A percentile compares a stretch with the other conserved stretches of the same genome.
Conservation (phyloP, 2,329 filamentous ascomycete genomes). For the Claviceps paspali region DNA sequence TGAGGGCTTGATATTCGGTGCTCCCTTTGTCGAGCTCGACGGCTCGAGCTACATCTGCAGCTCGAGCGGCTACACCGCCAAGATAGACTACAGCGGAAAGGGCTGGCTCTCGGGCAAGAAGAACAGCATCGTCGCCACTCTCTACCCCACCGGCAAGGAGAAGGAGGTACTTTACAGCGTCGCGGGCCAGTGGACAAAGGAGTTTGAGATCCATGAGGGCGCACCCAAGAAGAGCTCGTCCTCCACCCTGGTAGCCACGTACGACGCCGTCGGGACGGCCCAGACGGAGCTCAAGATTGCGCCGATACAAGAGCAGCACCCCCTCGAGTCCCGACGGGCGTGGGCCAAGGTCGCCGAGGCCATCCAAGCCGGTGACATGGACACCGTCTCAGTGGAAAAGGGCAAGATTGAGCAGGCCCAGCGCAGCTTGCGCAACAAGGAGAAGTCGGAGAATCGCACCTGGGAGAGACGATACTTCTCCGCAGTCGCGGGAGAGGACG, state of each 20-base stretch:
- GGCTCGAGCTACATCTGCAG: conserved; percentile 73
- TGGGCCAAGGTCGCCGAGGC: conserved; percentile 76
- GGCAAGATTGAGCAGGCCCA: conserved; percentile 81
- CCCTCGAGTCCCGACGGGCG: conserved; percentile 73
- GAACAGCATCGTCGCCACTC: conserved; percentile 65
- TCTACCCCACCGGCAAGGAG: conserved; percentile 57
- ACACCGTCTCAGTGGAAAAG: conserved; percentile 64
- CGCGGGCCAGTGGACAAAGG: conserved; percentile 80
- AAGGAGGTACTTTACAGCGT: conserved; percentile 66
- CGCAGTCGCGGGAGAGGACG: conserved; percentile 28
- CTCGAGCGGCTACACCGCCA: conserved; percentile 71
- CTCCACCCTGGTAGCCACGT: conserved; percentile 38
- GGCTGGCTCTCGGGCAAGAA: conserved; percentile 95
- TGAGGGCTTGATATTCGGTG: conserved; percentile 74
- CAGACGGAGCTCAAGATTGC: conserved; percentile 57
- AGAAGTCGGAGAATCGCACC: conserved; percentile 55
- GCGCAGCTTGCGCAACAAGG: conserved; percentile 55
- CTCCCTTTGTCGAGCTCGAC: conserved; percentile 85
- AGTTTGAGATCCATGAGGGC: conserved; percentile 62
- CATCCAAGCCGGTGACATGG: conserved; percentile 72
- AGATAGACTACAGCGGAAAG: conserved; percentile 85
- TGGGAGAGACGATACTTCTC: conserved; percentile 84
- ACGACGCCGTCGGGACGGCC: conserved; percentile 40
- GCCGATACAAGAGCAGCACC: conserved; percentile 64
- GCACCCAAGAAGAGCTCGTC: conserved; percentile 32